These are phyloP conservation scores for Saccharomyces pastorianus DNA, from an alignment of 1,139 yeast species.

Conservation along the genomic window DNA sequence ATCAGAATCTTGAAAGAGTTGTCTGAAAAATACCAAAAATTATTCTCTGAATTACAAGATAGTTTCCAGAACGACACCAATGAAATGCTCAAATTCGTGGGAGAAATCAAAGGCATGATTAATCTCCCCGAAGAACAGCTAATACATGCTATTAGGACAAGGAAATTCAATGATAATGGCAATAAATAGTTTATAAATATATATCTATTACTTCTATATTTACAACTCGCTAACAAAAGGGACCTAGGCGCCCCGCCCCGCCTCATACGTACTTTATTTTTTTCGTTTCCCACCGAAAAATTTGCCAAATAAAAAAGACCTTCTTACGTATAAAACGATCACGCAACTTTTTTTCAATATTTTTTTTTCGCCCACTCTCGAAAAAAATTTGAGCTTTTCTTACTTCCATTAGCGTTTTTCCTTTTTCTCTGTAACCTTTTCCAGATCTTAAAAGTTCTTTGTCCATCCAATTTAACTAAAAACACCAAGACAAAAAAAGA, in stretches of 20 bases:
- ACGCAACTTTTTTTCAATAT: conserved; percentile 12
- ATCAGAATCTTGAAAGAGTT: conserved; percentile 30
- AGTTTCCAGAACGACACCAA: conserved; percentile 33
- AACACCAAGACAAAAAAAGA: conserved; percentile 1
- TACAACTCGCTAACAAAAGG: background rate
- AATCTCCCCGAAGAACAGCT: conserved; percentile 32
- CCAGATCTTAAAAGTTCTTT: background rate
- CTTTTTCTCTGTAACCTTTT: background rate
- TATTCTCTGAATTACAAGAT: conserved; percentile 29
- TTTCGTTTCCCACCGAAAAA: too few species aligned
- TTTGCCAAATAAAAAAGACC: background rate
- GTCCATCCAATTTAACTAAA: conserved; percentile 3
- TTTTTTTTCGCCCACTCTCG: background rate
- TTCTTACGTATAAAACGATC: conserved; percentile 10
- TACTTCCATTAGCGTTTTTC: background rate
- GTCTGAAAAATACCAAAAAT: conserved; percentile 29
- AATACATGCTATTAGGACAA: conserved; percentile 24
- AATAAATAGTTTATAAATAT: background rate
- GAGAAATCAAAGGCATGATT: conserved; percentile 31
- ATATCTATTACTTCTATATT: background rate
- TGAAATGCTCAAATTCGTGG: conserved; percentile 30
- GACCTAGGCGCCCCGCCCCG: background rate
- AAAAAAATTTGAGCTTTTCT: background rate
- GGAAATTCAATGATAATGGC: background rate
- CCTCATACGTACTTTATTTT: too few species aligned